Evolutionary conservation across 306 rosid species (phyloP), one percentile per base, ranked within the genome.

Genomic region (Hippophae tibetana): DNA sequence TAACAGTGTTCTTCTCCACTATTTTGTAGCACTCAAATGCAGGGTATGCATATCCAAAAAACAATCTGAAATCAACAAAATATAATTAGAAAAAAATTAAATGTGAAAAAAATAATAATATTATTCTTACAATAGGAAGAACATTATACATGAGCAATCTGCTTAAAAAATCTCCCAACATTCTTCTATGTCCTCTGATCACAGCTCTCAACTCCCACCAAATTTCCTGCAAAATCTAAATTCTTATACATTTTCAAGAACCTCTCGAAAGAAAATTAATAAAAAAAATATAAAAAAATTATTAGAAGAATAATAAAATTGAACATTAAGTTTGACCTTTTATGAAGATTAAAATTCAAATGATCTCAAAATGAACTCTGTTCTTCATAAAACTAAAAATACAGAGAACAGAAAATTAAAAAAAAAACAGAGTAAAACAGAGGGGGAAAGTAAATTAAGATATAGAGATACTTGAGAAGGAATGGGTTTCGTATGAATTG

Each of bases 41-140:
- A 12, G 99, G 99, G 77, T 92, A 92, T 43, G 95, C 99, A 75
- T 92, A 92, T 61, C 95, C 96, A 48, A 88, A 67, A 23, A 70
- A 3, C 74, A 92, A 64, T 54, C 99, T 92, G 62, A 43, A 48
- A 40, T 5, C 64, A 9, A 38, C 13, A 8, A 45, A 52, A 18
- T 1, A 57, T n/a, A 47, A 5, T 52, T 13, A 47, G 43, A 31
- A 45, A 6, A 42, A 52, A 23, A 44, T 13, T 55, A 42, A 13
- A 13, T 6, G 6, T 42, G 18, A 41, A 60, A 6, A 25, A 60
- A 10, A 27, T 23, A 27, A 25, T 6, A 18, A 18, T 18, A 18
- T 18, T 1, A 18, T 18, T 18, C 23, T 18, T 18, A 18, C 23
- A 18, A 18, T 18, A 18, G 23, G 26, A 38, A 43, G 13, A 12